Evolutionary conservation across 352 stramenopile genomes (phyloP), one percentile per base, ranked within the genome.

Genomic region (Saprolegnia parasitica): DNA sequence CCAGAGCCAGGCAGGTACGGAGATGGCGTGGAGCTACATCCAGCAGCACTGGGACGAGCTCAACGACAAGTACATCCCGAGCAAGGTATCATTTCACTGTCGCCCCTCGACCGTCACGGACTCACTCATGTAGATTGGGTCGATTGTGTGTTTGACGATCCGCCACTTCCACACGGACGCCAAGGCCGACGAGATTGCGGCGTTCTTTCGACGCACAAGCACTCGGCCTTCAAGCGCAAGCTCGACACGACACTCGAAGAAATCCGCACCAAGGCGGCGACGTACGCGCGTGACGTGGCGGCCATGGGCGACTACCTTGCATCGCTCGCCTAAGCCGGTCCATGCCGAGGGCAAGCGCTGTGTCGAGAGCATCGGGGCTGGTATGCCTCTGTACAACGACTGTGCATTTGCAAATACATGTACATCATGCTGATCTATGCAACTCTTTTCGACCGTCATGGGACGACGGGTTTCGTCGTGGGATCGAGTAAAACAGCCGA

Each of bases 11-110:
- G 50, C 74, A 21, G 87, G 81, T 21, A 72, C 60, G 1, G 73
- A 84, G 40, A 70, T 90, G 40, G 78, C 77, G 37, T 96, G 87
- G 87, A 63, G 84, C 23, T 93, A 80, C 62, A 52, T 92, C 24
- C 76, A 87, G 58, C 78, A 79, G 54, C 76, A 93, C 50, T 92
- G 83, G 76, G 81, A 87, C 15, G 52, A 72, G 9, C 54, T 93
- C 66, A 63, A 57, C 4, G 78, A 83, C 37, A 87, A 88, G 49
- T 83, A 88, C 56, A 89, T 83, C 32, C 72, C 77, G 3, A 79
- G 50, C 65, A 71, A 71, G 57, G 52, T 71, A 50, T 23, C 15
- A 5, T 56, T 20, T 20, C 20, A 21, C 45, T 15, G 15, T 0
- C 20, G 24, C 13, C 8, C 11, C 13, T 70, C n/a, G 0, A 42